Base-by-base conservation (phyloP, 352 stramenopile species). In the Phytopythium chamaehyphon region DNA sequence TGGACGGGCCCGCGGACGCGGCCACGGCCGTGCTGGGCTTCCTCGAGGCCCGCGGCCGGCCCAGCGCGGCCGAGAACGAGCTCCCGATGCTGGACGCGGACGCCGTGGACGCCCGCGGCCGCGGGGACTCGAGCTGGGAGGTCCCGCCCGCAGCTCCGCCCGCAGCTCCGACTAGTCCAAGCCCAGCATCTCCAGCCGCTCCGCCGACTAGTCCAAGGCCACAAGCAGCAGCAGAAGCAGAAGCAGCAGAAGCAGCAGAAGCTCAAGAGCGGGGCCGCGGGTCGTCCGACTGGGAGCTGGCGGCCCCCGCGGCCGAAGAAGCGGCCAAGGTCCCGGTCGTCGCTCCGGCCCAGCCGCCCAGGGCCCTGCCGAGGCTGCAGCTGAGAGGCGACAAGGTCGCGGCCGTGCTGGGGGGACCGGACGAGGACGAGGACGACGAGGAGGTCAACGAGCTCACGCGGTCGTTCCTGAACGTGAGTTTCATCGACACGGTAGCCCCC, bases 401-500 rank as follows among this genome's bases (percentile, higher is more conserved):
- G 4, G 42, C 47, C 21, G 39, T 42, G 19, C 55, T 58, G 1
- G 37, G 56, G 16, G 23, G 16, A 5, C 6, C 4, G 1, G 26
- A 51, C 9, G 60, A 66, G 9, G 62, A 77, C 36, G 64, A 71
- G 2, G 74, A 85, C 37, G 74, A 83, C 35, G 73, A 85, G 11
- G 63, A 69, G 28, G 64, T 76, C 46, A 73, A 85, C 26, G 50
- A 56, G 39, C 37, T 83, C 21, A 79, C 64, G 47, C 54, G 45
- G 16, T 80, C 74, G 22, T 85, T 85, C 59, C 61, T 68, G 37
- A 83, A 79, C 46, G 71, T 82, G 24, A 60, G 65, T 16, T 65
- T 83, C 52, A 70, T 83, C 35, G 74, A 85, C 55, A 64, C 76
- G 19, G 38, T 67, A 38, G 52, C 49, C 21, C 57, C 49, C 2